Evolutionary conservation across 352 stramenopile species (phyloP), one percentile per base, ranked within the genome.

Genomic region (Pythium plurisporium): DNA sequence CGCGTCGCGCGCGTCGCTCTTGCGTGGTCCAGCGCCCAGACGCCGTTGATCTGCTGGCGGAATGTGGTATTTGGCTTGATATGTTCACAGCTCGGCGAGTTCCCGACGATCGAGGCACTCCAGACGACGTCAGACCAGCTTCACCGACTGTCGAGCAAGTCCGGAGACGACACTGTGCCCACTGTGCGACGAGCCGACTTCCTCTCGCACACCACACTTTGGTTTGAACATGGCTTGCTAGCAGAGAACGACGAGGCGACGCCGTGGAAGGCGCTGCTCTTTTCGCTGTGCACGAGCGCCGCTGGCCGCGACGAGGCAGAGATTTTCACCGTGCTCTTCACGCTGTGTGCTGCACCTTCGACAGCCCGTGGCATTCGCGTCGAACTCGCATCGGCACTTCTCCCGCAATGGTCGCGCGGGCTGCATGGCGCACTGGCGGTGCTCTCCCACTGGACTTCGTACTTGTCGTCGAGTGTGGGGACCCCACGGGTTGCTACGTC

Each of bases 31-130:
- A 12, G 12, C 30, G 17, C 26, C 29, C 17, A 55, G 20, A 4
- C 22, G 43, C 4, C 43, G 74, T 6, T 67, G 59, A 19, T 60
- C 22, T 17, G 2, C 9, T 87, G 77, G 77, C 63, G 65, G 29
- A 56, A 59, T 15, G 61, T 85, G 6, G 30, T 86, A 4, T 70
- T 76, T 42, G 70, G 70, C 26, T 25, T 86, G 31, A 14, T 84
- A 9, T 74, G 61, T 47, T 52, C 69, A 6, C 57, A 80, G 14
- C 81, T 77, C 22, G 40, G 64, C 1, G 67, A 43, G 0, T 55
- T 74, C 6, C 67, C 77, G 19, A 63, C 64, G 1, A 40, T 71
- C 0, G 58, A 65, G 31, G 63, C 71, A 6, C 54, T 59, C 4
- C 8, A 40, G 20, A 5, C 36, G 10, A 27, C 15, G 0, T 5